Conservation (phyloP, 768 basidiomycete genomes). For the Suillus fuscotomentosus region DNA sequence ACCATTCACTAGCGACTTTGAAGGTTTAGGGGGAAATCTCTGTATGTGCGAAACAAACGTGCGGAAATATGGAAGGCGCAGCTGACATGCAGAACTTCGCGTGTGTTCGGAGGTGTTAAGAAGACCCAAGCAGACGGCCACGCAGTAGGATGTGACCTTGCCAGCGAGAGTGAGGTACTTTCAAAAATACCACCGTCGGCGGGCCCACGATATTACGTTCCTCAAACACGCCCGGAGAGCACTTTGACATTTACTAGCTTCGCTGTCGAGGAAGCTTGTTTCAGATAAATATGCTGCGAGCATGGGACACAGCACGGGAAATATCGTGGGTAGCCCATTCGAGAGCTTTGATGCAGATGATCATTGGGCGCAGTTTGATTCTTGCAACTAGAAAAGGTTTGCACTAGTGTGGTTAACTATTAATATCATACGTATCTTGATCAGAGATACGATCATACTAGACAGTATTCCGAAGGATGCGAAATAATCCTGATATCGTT, state of each 20-base stretch:
- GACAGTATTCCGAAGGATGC: neutral
- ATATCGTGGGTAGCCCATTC: neutral
- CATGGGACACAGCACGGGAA: neutral
- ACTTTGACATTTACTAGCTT: neutral
- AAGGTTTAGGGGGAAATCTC: neutral
- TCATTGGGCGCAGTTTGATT: neutral
- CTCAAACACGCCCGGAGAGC: neutral
- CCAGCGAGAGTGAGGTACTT: neutral
- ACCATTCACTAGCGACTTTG: neutral
- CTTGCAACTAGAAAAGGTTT: neutral
- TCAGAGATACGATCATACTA: neutral
- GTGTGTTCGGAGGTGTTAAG: constrained; percentile 1
- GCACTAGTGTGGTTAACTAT: neutral
- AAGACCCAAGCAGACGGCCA: neutral
- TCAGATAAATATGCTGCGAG: neutral
- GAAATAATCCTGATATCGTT: neutral
- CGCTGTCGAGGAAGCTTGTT: neutral
- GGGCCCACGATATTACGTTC: neutral
- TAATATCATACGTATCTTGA: neutral
- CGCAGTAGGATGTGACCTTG: neutral
- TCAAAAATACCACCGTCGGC: neutral
- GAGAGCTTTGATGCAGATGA: neutral
- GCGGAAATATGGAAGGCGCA: neutral
- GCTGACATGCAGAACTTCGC: neutral
- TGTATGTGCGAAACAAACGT: neutral